phyloP scores from a whole-genome alignment of 2,329 filamentous ascomycete species.

The Aaosphaeria arxii region DNA sequence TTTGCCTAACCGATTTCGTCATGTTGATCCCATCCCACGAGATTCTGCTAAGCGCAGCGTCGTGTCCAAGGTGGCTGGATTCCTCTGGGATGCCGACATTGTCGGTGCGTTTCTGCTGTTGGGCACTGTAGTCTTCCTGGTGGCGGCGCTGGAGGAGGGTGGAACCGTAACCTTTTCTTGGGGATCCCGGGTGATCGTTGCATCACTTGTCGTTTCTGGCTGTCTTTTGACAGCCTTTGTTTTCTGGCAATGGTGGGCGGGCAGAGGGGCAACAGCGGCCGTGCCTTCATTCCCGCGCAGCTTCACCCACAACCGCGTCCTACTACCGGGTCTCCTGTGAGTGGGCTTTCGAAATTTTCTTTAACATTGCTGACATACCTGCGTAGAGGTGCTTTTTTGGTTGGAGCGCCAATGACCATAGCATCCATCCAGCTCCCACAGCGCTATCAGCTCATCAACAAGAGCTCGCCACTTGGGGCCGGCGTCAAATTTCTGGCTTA shows the following conservation, averaged over 20 bases:
- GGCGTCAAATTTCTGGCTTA: conserved; percentile 7
- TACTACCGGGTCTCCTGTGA: too few species aligned
- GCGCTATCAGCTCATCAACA: conserved; percentile 6
- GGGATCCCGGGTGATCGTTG: neutral
- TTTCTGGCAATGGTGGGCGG: conserved; percentile 1
- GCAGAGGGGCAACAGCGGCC: too few species aligned
- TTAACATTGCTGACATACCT: neutral
- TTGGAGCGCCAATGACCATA: neutral
- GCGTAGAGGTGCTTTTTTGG: neutral
- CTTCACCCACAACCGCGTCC: too few species aligned
- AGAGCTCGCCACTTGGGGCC: conserved; percentile 1
- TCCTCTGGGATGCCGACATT: conserved; percentile 5
- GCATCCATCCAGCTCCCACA: conserved; percentile 3
- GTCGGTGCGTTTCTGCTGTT: conserved; percentile 1
- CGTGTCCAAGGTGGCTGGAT: conserved; percentile 1
- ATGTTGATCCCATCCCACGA: neutral
- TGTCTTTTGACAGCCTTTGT: conserved; percentile 4
- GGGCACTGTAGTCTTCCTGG: neutral
- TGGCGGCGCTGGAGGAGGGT: conserved; percentile 2
- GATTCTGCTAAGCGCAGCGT: neutral
- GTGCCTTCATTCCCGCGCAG: too few species aligned
- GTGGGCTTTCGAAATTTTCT: too few species aligned
- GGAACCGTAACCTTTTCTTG: too few species aligned
- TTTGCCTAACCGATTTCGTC: neutral
- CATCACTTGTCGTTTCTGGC: conserved; percentile 3